These are phyloP conservation scores for Erigeron canadensis DNA, from an alignment of 129 eudicot genomes.

Conservation along the genomic window DNA sequence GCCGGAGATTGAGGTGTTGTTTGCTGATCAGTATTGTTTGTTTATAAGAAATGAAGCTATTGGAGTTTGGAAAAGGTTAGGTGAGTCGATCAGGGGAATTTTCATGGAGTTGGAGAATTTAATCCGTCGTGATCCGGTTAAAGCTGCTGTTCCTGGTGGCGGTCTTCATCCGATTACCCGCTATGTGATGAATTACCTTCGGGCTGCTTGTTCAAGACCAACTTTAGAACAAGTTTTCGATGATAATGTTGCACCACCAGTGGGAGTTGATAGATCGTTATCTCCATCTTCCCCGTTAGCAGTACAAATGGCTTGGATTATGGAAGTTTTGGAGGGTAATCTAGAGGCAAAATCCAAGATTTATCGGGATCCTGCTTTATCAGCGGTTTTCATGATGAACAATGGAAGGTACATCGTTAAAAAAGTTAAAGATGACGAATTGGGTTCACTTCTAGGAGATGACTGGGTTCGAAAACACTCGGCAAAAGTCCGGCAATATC, in stretches of 20 bases:
- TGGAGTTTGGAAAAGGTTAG: conserved; percentile 80
- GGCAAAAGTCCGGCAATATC: conserved; percentile 80
- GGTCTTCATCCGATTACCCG: conserved; percentile 95
- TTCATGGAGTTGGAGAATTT: conserved; percentile 95
- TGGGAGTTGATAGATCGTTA: conserved; percentile 34
- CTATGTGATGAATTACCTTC: conserved; percentile 91
- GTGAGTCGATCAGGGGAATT: conserved; percentile 86
- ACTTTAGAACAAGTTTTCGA: conserved; percentile 87
- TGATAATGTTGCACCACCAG: conserved; percentile 51
- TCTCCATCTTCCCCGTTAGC: conserved; percentile 62
- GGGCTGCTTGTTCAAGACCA: conserved; percentile 81
- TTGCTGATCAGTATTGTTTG: conserved; percentile 85
- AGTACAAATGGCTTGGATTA: conserved; percentile 90
- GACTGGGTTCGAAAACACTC: conserved; percentile 91
- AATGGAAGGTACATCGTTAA: conserved; percentile 90
- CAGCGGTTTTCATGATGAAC: conserved; percentile 92
- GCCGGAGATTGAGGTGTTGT: conserved; percentile 79
- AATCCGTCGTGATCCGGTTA: conserved; percentile 91
- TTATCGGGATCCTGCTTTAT: conserved; percentile 70
- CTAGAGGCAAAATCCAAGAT: conserved; percentile 87
- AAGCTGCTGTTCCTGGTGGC: conserved; percentile 88
- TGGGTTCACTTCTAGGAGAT: conserved; percentile 86
- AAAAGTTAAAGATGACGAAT: conserved; percentile 83
- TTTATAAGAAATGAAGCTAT: conserved; percentile 70
- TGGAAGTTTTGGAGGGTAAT: conserved; percentile 94